Percentiles rank a stretch among this genome's conserved stretches.
These are phyloP conservation scores for Hypoxylon sp. DNA, from an alignment of 2,329 filamentous ascomycete genomes.

Conservation along the genomic window DNA sequence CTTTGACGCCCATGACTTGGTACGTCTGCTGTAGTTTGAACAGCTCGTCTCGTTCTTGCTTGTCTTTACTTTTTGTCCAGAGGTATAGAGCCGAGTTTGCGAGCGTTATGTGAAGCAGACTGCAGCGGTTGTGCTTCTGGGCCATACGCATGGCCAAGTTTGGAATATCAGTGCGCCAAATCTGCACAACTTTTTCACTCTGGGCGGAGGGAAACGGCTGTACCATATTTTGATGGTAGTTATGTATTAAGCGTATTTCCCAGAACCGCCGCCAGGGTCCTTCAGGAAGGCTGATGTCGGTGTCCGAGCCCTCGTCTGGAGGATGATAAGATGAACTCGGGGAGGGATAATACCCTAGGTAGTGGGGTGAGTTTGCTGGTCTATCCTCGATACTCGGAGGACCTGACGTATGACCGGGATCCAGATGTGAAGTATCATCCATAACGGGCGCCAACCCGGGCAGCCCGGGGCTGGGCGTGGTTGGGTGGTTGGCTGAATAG, in stretches of 20 bases:
- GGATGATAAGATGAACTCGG: slow-evolving; percentile 46
- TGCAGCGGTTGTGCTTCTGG: slow-evolving; percentile 51
- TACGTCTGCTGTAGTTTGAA: slow-evolving; percentile 57
- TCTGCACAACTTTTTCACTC: slow-evolving; percentile 39
- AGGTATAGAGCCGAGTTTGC: slow-evolving; percentile 58
- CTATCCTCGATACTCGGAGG: slow-evolving; percentile 34
- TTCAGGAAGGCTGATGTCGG: slow-evolving; percentile 55
- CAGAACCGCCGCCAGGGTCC: slow-evolving; percentile 56
- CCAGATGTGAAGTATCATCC: slow-evolving; percentile 21
- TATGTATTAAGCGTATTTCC: slow-evolving; percentile 57
- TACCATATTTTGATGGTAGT: slow-evolving; percentile 54
- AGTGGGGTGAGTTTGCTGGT: slow-evolving; percentile 41
- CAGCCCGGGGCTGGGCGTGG: slow-evolving; percentile 10
- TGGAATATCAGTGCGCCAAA: slow-evolving; percentile 56
- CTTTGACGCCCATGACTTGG: slow-evolving; percentile 56
- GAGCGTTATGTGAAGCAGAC: slow-evolving; percentile 56
- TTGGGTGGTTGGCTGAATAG: slow-evolving; percentile 16
- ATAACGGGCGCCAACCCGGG: slow-evolving; percentile 19
- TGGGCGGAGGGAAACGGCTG: slow-evolving; percentile 50
- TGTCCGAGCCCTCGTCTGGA: slow-evolving; percentile 42
- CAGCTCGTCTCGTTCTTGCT: slow-evolving; percentile 51
- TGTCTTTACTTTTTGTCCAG: slow-evolving; percentile 52
- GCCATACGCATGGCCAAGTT: slow-evolving; percentile 54
- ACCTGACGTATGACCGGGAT: slow-evolving; percentile 12
- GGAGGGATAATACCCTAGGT: slow-evolving; percentile 45